phyloP scores from a whole-genome alignment of 257 asterid genomes.

The Nyctanthes arbortristis region DNA sequence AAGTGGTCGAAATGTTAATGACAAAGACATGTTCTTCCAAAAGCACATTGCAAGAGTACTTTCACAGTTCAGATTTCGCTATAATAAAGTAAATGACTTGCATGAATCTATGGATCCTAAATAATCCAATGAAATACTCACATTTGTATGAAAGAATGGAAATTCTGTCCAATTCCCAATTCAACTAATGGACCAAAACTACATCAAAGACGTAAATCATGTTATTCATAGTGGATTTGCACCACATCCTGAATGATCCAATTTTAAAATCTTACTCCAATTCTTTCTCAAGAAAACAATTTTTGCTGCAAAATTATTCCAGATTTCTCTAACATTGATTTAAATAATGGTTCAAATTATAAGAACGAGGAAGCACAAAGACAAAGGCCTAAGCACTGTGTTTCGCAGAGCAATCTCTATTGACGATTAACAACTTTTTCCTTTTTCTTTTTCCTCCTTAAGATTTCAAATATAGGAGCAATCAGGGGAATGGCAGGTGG shows the following conservation, averaged over 20 bases:
- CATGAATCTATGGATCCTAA: not conserved
- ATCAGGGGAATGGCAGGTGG: slow-evolving; percentile 20
- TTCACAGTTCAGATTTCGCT: too few species aligned
- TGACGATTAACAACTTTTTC: slow-evolving; percentile 1
- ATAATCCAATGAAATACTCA: not conserved
- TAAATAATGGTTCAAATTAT: not conserved
- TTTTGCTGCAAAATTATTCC: not conserved
- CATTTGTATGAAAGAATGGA: not conserved
- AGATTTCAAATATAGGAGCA: slow-evolving; percentile 20
- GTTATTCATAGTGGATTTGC: too few species aligned
- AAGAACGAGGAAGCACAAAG: not conserved
- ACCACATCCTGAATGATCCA: not conserved
- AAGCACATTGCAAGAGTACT: not conserved
- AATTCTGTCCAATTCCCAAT: too few species aligned
- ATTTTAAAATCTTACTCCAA: not conserved
- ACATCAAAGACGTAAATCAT: too few species aligned
- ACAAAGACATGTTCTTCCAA: not conserved
- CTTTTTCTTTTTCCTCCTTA: slow-evolving; percentile 1
- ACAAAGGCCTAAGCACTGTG: not conserved
- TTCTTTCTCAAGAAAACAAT: slow-evolving; percentile 7
- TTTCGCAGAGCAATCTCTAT: not conserved
- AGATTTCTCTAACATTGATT: not conserved
- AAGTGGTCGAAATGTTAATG: not conserved
- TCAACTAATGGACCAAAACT: too few species aligned
- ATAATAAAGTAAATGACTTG: too few species aligned